Evolutionary conservation across 1,284 basidiomycete genomes (phyloP).

Genomic region (Sanghuangporus sanghuang): DNA sequence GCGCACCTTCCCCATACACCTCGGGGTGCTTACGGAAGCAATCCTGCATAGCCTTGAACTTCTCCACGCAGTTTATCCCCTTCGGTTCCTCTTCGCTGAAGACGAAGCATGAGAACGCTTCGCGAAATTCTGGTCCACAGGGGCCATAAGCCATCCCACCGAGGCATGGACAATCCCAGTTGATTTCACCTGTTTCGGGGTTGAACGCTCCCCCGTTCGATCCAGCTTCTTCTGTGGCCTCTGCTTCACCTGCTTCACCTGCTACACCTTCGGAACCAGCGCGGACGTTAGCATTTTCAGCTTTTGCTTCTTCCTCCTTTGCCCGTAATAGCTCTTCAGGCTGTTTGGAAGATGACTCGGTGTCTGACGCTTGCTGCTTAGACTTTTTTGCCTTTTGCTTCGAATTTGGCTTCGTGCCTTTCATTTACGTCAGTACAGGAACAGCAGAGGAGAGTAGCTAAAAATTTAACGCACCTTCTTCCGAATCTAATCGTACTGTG

Average conservation of each 20-base stretch:
- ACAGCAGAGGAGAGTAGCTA: background rate
- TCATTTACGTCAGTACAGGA: background rate
- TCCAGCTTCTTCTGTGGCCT: slow-evolving; percentile 29
- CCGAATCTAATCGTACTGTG: background rate
- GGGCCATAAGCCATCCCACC: slow-evolving; percentile 98
- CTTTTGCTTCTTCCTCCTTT: background rate
- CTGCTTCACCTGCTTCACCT: slow-evolving; percentile 12
- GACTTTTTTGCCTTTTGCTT: background rate
- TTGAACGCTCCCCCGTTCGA: slow-evolving; percentile 60
- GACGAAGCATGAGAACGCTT: slow-evolving; percentile 97
- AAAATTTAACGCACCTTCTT: background rate
- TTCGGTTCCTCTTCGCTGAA: slow-evolving; percentile 95
- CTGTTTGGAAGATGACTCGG: background rate
- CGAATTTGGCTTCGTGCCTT: background rate
- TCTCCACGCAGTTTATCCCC: slow-evolving; percentile 96
- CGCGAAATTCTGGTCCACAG: slow-evolving; percentile 91
- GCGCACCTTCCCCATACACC: slow-evolving; percentile 86
- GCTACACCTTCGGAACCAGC: background rate
- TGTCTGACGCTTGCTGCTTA: background rate
- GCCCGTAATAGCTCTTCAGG: background rate
- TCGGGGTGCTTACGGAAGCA: slow-evolving; percentile 98
- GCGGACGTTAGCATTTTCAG: background rate
- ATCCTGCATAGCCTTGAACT: slow-evolving; percentile 97
- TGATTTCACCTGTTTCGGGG: slow-evolving; percentile 95
- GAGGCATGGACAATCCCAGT: slow-evolving; percentile 97